Conservation (phyloP, 2,329 filamentous ascomycete species). For the Xenoacremonium recifei region DNA sequence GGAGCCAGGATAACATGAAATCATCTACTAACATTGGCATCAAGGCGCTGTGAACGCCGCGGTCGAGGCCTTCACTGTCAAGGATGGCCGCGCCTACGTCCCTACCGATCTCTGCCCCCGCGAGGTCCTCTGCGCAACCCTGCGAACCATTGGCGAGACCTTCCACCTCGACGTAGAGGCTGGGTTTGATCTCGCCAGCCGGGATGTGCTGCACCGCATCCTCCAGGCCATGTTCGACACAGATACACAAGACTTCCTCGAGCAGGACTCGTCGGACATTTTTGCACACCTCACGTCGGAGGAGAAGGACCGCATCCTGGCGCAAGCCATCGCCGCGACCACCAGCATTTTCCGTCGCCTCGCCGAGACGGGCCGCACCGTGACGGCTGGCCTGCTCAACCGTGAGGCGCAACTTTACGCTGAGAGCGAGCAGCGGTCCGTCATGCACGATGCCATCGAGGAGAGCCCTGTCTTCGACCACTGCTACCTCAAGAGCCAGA, state of each 20-base stretch:
- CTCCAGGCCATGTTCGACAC: constrained; percentile 28
- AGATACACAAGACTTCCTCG: constrained; percentile 22
- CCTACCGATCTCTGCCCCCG: constrained; percentile 23
- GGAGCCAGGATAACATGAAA: not conserved
- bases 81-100: constrained; percentile 20
- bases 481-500: constrained; percentile 16
- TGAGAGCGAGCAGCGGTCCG: constrained; percentile 24
- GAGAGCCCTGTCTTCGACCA: constrained; percentile 22
- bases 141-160: constrained; percentile 18
- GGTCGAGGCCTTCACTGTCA: constrained; percentile 20
- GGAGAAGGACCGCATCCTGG: constrained; percentile 23
- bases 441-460: constrained; percentile 25
- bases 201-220: constrained; percentile 23
- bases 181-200: constrained; percentile 22
- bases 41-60: constrained; percentile 22
- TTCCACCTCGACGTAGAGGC: constrained; percentile 22
- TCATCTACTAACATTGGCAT: constrained; percentile 10
- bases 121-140: constrained; percentile 19
- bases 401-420: constrained; percentile 25
- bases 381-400: constrained; percentile 23
- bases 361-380: constrained; percentile 19
- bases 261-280: constrained; percentile 25
- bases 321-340: constrained; percentile 24
- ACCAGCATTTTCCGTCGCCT: constrained; percentile 23
- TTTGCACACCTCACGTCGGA: constrained; percentile 21